Evolutionary conservation across 768 basidiomycete species (phyloP).

Genomic region (Suillus fuscotomentosus): DNA sequence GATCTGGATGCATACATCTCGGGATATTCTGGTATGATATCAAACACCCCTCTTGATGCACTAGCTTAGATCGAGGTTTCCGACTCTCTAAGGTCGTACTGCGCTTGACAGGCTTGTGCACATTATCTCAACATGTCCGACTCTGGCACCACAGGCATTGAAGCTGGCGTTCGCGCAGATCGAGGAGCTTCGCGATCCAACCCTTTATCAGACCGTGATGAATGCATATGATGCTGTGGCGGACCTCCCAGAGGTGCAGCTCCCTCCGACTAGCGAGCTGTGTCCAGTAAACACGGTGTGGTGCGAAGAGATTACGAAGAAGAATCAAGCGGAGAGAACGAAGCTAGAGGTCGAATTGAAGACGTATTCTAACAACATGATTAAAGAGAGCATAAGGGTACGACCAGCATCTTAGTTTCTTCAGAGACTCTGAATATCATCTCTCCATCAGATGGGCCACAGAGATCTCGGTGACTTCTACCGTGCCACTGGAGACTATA

Average conservation of each 20-base stretch:
- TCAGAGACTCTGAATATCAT: not conserved
- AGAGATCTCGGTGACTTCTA: conserved; percentile 84
- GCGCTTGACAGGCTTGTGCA: conserved; percentile 72
- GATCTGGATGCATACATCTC: conserved; percentile 81
- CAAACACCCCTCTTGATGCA: not conserved
- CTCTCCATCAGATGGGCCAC: conserved; percentile 71
- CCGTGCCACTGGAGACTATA: conserved; percentile 69
- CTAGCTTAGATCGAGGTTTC: conserved; percentile 1
- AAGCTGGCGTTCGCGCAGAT: conserved; percentile 65
- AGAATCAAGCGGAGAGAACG: conserved; percentile 71
- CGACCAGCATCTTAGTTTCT: conserved; percentile 16
- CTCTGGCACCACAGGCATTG: conserved; percentile 71
- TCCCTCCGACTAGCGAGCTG: conserved; percentile 49
- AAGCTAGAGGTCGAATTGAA: conserved; percentile 93
- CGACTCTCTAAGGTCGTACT: conserved; percentile 54
- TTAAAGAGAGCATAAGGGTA: conserved; percentile 97
- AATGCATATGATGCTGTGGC: conserved; percentile 53
- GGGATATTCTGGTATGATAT: conserved; percentile 63
- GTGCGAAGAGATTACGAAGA: conserved; percentile 65
- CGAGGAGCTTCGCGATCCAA: conserved; percentile 65
- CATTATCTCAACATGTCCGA: conserved; percentile 62
- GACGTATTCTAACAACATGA: conserved; percentile 94
- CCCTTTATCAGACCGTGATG: conserved; percentile 51
- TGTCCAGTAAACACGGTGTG: conserved; percentile 63
- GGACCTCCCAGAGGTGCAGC: conserved; percentile 27